phyloP scores from a whole-genome alignment of 176 grass and related monocot species.

The Sorghum bicolor region Sorghum_bicolor_NCBIv3 NC_012871.2:65192001-65192500 shows the following conservation, averaged over 20 bases:
- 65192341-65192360: constrained; percentile 5
- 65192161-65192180: not conserved
- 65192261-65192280: not conserved
- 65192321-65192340: not conserved
- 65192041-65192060: not conserved
- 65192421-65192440: constrained; percentile 60
- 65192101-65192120: constrained; percentile 97
- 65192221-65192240: not conserved
- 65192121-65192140: constrained; percentile 60
- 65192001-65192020: not conserved
- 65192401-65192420: constrained; percentile 23
- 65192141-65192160: not conserved
- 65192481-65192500: constrained; percentile 87
- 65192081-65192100: constrained; percentile 99
- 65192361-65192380: not conserved
- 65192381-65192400: not conserved
- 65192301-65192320: not conserved
- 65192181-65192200: not conserved
- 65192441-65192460: constrained; percentile 97
- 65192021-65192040: not conserved
- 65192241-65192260: not conserved
- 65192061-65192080: constrained; percentile 40
- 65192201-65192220: not conserved
- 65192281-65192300: not conserved
- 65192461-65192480: constrained; percentile 99